Conservation (phyloP, 768 basidiomycete genomes). For the Glaciozyma martinii region DNA sequence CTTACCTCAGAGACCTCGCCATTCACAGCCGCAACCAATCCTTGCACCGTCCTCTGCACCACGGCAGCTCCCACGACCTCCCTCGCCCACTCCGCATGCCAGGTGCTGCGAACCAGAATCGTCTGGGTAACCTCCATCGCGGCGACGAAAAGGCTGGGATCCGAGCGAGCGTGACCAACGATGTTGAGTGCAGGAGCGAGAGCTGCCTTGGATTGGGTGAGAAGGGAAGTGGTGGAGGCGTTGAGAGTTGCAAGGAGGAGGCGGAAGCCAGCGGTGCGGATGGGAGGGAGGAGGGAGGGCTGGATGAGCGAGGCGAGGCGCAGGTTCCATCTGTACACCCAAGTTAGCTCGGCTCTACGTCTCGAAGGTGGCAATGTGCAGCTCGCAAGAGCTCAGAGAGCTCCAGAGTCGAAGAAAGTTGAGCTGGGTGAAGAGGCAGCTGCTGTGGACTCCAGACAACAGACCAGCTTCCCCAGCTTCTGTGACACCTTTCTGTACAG, state of each 20-base stretch:
- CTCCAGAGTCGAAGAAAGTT: neutral
- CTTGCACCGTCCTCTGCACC: slow-evolving; percentile 20
- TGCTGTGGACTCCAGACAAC: no score
- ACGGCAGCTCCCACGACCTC: slow-evolving; percentile 25
- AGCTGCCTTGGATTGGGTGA: slow-evolving; percentile 8
- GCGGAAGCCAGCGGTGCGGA: slow-evolving; percentile 22
- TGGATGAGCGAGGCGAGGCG: slow-evolving; percentile 18
- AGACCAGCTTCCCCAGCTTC: neutral
- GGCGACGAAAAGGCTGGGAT: slow-evolving; percentile 14
- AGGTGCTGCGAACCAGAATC: slow-evolving; percentile 19
- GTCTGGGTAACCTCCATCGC: slow-evolving; percentile 13
- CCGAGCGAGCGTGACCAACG: slow-evolving; percentile 9
- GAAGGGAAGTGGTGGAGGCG: slow-evolving; percentile 15
- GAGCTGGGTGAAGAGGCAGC: neutral
- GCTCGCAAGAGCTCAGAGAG: neutral
- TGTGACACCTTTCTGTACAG: no score
- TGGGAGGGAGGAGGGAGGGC: slow-evolving; percentile 3
- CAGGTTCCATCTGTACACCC: slow-evolving; percentile 19
- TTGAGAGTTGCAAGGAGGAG: slow-evolving; percentile 18
- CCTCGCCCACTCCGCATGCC: slow-evolving; percentile 28
- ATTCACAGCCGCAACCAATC: slow-evolving; percentile 9
- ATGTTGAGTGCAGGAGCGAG: slow-evolving; percentile 6
- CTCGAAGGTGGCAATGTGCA: neutral
- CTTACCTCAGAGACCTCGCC: slow-evolving; percentile 3
- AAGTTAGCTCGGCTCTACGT: no score